Base-by-base conservation (phyloP, 441 rosid species). In the Breynia disticha region DNA sequence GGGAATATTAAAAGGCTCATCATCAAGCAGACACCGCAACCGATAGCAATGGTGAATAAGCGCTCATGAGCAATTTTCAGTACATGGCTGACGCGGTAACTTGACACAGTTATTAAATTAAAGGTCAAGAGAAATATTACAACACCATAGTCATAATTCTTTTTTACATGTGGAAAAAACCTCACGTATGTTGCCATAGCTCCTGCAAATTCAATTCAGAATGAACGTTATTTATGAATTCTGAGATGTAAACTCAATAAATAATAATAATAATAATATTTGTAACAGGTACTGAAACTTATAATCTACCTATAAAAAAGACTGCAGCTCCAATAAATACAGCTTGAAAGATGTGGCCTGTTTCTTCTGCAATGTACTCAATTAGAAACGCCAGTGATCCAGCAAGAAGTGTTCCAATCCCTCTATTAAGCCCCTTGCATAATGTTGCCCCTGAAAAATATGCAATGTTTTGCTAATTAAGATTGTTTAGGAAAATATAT, bases 71-170 rank as follows among this genome's bases (percentile, higher is more conserved):
- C 97, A 7, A 91, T 72, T 48, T 49, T 77, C 56, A 86, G 16
- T 11, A 86, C 87, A 52, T 84, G 74, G 21, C 50, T 72, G 5
- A 78, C 77, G 0, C 94, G 75, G 67, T 73, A 91, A 62, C 97
- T 84, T 14, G 96, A 86, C 6, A 82, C 86, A 0, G 95, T 85
- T 56, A 91, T 83, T 51, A 91, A 49, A 67, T 81, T 82, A 50
- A 85, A 90, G 6, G 98, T 87, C 70, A 90, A 61, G 42, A 90
- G 80, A 72, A 90, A 90, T 57, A 90, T 83, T 58, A 87, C 78
- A 6, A 87, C 89, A 1, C 96, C 94, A 37, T 90, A 85, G 60
- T 90, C 95, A 13, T 85, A 82, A 9, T 82, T 87, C 79, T 76
- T 83, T 79, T 90, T 85, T 69, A 90, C 80, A 48, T 71, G 71